These are phyloP conservation scores for Penstemon barbatus DNA, from an alignment of 257 asterid genomes.

Conservation along the genomic window DNA sequence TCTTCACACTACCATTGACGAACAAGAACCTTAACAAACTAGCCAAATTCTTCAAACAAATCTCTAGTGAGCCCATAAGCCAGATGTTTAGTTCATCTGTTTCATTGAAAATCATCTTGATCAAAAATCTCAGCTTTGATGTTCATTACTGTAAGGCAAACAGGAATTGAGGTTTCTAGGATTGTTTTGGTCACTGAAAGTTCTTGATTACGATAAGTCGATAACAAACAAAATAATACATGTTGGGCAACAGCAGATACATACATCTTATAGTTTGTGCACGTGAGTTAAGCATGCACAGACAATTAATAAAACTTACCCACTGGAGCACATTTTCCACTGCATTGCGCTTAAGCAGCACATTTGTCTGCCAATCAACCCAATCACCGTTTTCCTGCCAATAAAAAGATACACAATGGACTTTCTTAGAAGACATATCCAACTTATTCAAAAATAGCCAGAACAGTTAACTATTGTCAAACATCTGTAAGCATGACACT, in stretches of 20 bases:
- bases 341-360: slow-evolving; percentile 59
- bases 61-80: background rate
- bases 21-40: slow-evolving; percentile 15
- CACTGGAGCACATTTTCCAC: slow-evolving; percentile 76
- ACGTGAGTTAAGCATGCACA: background rate
- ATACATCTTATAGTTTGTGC: background rate
- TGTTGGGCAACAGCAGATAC: background rate
- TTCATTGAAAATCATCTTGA: too few species aligned
- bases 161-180: background rate
- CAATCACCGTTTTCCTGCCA: slow-evolving; percentile 62
- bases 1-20: background rate
- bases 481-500: slow-evolving; percentile 2
- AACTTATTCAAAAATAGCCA: background rate
- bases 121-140: too few species aligned
- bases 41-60: background rate
- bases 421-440: background rate
- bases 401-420: slow-evolving; percentile 3
- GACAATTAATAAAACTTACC: slow-evolving; percentile 43
- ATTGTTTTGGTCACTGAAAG: background rate
- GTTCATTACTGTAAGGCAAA: background rate
- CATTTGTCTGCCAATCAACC: slow-evolving; percentile 63
- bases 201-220: background rate
- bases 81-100: background rate
- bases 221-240: background rate
- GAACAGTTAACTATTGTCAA: slow-evolving; percentile 1